These are phyloP conservation scores for Chytriomyces confervae DNA, from an alignment of 192 early-diverging fungal genomes.

Conservation along the genomic window DNA sequence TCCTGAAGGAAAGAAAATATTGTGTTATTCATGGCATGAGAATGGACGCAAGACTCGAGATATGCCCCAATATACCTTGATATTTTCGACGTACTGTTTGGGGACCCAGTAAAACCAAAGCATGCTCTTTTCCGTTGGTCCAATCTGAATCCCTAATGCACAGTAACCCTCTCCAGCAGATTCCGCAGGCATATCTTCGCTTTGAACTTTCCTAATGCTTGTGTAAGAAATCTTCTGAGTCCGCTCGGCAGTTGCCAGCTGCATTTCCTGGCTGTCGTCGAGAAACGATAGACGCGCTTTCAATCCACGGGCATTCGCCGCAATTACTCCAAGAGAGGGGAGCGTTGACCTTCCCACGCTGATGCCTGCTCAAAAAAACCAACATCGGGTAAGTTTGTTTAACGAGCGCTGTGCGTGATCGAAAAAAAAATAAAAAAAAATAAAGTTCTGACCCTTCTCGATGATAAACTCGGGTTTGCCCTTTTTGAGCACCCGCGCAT, in stretches of 20 bases:
- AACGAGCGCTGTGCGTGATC: neutral
- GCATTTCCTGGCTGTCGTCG: conserved; percentile 28
- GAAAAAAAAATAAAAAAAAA: neutral
- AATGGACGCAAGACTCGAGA: too few species aligned
- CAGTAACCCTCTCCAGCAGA: conserved; percentile 16
- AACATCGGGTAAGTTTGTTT: neutral
- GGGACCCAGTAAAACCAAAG: conserved; percentile 41
- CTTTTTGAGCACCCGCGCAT: conserved; percentile 22
- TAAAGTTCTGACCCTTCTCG: conserved; percentile 2
- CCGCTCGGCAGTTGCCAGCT: conserved; percentile 35
- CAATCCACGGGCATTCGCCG: conserved; percentile 16
- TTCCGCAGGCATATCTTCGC: conserved; percentile 22
- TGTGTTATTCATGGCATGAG: too few species aligned
- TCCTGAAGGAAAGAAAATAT: too few species aligned
- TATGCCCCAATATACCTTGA: conserved; percentile 14
- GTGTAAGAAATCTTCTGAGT: conserved; percentile 32
- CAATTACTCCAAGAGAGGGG: conserved; percentile 1
- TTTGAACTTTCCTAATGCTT: neutral
- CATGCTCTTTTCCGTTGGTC: conserved; percentile 33
- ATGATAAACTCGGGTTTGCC: conserved; percentile 31
- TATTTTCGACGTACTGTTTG: conserved; percentile 33
- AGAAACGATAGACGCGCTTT: conserved; percentile 34
- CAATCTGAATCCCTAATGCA: conserved; percentile 37
- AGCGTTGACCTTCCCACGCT: neutral
- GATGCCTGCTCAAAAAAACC: neutral